These are phyloP conservation scores for Elongisporangium anandrum DNA, from an alignment of 352 stramenopile species.

Conservation along the genomic window DNA sequence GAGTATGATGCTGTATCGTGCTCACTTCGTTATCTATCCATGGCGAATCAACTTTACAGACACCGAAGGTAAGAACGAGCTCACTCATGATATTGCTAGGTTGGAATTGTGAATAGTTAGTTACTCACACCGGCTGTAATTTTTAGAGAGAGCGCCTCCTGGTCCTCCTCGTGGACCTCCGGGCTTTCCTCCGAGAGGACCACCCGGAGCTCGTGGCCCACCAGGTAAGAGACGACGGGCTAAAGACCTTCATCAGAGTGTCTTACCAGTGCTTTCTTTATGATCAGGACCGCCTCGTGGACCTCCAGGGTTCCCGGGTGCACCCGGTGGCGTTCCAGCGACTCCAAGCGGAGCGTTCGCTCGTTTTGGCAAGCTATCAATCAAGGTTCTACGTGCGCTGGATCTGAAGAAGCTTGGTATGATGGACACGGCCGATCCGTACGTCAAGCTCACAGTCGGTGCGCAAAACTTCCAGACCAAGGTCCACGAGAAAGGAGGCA, in stretches of 20 bases:
- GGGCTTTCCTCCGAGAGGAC: constrained; percentile 22
- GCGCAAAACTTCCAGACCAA: constrained; percentile 75
- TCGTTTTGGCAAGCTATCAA: constrained; percentile 89
- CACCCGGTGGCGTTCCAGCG: constrained; percentile 18
- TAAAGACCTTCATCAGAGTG: not conserved
- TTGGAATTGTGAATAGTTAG: too few species aligned
- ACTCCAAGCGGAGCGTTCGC: constrained; percentile 47
- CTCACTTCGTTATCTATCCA: too few species aligned
- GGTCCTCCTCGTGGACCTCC: constrained; percentile 27
- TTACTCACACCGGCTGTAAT: not conserved
- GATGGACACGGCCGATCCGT: constrained; percentile 93
- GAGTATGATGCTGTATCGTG: too few species aligned
- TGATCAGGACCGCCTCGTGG: constrained; percentile 12
- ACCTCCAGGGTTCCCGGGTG: constrained; percentile 18
- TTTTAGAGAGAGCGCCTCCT: constrained; percentile 4
- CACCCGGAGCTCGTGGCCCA: constrained; percentile 15
- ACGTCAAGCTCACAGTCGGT: constrained; percentile 90
- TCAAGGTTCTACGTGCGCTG: constrained; percentile 89
- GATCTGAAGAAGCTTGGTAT: constrained; percentile 92
- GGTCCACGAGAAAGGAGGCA: constrained; percentile 87
- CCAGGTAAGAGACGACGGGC: too few species aligned
- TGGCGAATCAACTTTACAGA: not conserved
- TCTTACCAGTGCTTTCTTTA: not conserved
- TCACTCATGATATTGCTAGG: not conserved
- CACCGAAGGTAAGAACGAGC: not conserved